A percentile compares a stretch with the other conserved stretches of the same genome.
phyloP scores from a whole-genome alignment of 768 basidiomycete species.

The Lentinula boryana region DNA sequence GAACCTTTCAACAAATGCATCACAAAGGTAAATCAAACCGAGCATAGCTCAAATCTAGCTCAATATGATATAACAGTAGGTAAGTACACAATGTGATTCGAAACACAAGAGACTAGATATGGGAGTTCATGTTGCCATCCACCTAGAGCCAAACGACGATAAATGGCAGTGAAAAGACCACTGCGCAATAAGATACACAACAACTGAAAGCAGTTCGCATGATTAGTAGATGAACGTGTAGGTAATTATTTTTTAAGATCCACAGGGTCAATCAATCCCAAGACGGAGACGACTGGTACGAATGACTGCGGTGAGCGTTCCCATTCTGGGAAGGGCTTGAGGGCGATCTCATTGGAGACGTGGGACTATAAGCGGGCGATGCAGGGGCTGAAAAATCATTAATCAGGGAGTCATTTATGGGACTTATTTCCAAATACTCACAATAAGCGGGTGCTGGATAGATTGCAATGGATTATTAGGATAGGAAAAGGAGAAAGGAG shows the following conservation, averaged over 20 bases:
- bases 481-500: constrained; percentile 3
- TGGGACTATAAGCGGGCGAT: constrained; percentile 82
- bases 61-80: too few species aligned
- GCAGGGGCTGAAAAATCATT: constrained; percentile 53
- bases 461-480: constrained; percentile 2
- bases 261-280: constrained; percentile 34
- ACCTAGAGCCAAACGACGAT: background rate
- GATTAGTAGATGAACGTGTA: background rate
- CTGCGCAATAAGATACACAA: background rate
- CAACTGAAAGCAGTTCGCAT: background rate
- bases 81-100: background rate
- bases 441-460: constrained; percentile 72
- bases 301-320: constrained; percentile 27
- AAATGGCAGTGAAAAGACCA: background rate
- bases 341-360: constrained; percentile 80
- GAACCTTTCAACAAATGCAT: background rate
- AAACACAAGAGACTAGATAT: background rate
- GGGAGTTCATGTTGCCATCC: background rate
- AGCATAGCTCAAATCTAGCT: too few species aligned
- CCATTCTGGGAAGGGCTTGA: constrained; percentile 69
- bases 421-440: constrained; percentile 28
- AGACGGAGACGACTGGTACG: constrained; percentile 45
- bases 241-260: background rate
- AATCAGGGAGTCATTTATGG: constrained; percentile 7
- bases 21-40: background rate